phyloP scores from a whole-genome alignment of 371 early-diverging fungal species.

The Mortierella sp. region DNA sequence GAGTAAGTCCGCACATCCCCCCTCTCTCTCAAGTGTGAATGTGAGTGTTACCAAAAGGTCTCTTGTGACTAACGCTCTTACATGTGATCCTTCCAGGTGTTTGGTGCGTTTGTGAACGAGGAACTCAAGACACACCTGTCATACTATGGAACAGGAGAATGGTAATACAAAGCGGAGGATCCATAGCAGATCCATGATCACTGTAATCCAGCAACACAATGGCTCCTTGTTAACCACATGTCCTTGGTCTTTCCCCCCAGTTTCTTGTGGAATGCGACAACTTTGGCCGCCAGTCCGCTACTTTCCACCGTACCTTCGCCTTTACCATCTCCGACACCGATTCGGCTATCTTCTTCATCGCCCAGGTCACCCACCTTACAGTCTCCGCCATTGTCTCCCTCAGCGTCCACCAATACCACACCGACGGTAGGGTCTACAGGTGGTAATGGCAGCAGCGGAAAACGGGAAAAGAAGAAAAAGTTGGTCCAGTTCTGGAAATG shows the following conservation, averaged over 20 bases:
- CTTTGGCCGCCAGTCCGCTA: constrained; percentile 32
- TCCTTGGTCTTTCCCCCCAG: constrained; percentile 52
- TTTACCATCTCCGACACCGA: constrained; percentile 42
- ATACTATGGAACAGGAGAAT: constrained; percentile 92
- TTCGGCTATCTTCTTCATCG: constrained; percentile 27
- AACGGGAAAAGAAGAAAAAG: constrained; percentile 34
- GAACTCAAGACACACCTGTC: constrained; percentile 69
- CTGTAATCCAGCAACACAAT: not conserved
- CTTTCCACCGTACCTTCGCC: constrained; percentile 25
- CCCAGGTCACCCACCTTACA: constrained; percentile 1
- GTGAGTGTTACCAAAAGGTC: too few species aligned
- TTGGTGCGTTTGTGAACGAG: constrained; percentile 89
- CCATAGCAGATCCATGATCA: not conserved
- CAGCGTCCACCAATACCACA: constrained; percentile 2
- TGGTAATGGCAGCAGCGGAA: not conserved
- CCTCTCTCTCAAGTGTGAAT: too few species aligned
- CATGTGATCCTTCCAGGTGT: constrained; percentile 65
- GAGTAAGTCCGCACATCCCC: too few species aligned
- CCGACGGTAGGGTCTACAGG: not conserved
- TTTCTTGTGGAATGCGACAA: constrained; percentile 81
- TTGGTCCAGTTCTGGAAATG: constrained; percentile 76
- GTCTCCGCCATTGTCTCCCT: too few species aligned
- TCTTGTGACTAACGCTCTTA: not conserved
- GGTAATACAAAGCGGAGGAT: constrained; percentile 61
- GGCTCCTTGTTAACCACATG: not conserved